A percentile compares a stretch with the other conserved stretches of the same genome.
phyloP scores from a whole-genome alignment of 2,329 filamentous ascomycete genomes.

The Talaromyces sp. region DNA sequence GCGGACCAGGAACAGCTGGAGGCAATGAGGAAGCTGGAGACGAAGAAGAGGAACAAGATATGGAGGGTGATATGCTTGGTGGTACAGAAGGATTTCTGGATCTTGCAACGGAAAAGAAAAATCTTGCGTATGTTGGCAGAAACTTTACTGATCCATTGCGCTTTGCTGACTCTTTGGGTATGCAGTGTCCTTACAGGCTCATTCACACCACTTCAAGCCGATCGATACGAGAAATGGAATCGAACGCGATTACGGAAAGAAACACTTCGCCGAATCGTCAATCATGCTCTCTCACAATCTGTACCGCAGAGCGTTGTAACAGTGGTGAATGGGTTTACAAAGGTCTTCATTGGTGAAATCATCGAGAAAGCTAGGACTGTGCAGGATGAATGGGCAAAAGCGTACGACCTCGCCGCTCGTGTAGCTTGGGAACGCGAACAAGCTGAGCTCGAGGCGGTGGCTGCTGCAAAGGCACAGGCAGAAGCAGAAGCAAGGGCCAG shows the following conservation, averaged over 20 bases:
- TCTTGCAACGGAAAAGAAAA: slow-evolving; percentile 52
- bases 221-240: slow-evolving; percentile 50
- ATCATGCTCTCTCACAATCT: slow-evolving; percentile 65
- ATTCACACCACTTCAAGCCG: slow-evolving; percentile 47
- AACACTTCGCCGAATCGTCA: slow-evolving; percentile 57
- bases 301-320: slow-evolving; percentile 63
- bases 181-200: slow-evolving; percentile 45
- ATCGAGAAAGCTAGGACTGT: slow-evolving; percentile 64
- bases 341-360: slow-evolving; percentile 64
- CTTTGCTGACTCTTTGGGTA: slow-evolving; percentile 24
- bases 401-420: slow-evolving; percentile 51
- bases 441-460: slow-evolving; percentile 41
- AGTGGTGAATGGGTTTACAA: slow-evolving; percentile 62
- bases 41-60: slow-evolving; percentile 50
- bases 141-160: background rate
- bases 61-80: slow-evolving; percentile 45
- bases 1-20: slow-evolving; percentile 30
- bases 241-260: slow-evolving; percentile 51
- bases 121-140: slow-evolving; percentile 42
- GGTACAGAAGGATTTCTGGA: slow-evolving; percentile 46
- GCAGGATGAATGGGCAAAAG: slow-evolving; percentile 52
- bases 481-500: slow-evolving; percentile 30
- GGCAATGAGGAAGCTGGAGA: slow-evolving; percentile 49
- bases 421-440: slow-evolving; percentile 57
- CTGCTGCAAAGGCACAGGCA: slow-evolving; percentile 27